Evolutionary conservation across 495 filamentous ascomycete species (phyloP).

Genomic region (Annulohypoxylon maeteangense): DNA sequence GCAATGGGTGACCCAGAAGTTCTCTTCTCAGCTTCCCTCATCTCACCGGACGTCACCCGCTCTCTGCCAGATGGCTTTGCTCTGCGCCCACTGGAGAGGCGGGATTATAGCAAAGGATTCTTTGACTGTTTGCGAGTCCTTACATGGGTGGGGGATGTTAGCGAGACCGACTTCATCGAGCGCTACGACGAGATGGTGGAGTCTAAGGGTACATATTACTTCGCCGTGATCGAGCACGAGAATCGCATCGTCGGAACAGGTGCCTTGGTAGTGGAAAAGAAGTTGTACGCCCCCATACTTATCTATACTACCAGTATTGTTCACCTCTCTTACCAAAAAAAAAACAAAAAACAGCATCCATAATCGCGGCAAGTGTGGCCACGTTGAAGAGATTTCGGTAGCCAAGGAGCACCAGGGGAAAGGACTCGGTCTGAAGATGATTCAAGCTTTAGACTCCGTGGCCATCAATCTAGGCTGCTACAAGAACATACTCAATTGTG

Average conservation of each 20-base stretch:
- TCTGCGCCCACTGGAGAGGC: conserved; percentile 75
- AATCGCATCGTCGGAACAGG: conserved; percentile 80
- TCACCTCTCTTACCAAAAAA: conserved; percentile 11
- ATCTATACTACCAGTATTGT: neutral
- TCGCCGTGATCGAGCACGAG: conserved; percentile 74
- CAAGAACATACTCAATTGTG: conserved; percentile 67
- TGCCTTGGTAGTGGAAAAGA: conserved; percentile 77
- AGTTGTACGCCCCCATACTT: conserved; percentile 62
- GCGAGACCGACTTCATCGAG: conserved; percentile 70
- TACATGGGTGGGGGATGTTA: conserved; percentile 83
- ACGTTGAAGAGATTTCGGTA: conserved; percentile 93
- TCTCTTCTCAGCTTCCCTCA: conserved; percentile 75
- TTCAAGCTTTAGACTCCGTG: conserved; percentile 82
- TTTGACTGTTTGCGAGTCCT: conserved; percentile 83
- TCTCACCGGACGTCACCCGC: conserved; percentile 71
- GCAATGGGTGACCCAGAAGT: conserved; percentile 46
- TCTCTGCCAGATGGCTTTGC: conserved; percentile 76
- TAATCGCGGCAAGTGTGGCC: conserved; percentile 73
- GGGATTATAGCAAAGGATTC: conserved; percentile 76
- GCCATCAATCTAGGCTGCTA: conserved; percentile 81
- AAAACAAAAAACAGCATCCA: conserved; percentile 71
- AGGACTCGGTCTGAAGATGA: conserved; percentile 83
- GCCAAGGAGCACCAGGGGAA: conserved; percentile 86
- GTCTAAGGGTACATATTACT: conserved; percentile 75
- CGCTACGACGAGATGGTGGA: conserved; percentile 84